Conservation (phyloP, 1,284 basidiomycete genomes). For the Ganoderma boninense region DNA sequence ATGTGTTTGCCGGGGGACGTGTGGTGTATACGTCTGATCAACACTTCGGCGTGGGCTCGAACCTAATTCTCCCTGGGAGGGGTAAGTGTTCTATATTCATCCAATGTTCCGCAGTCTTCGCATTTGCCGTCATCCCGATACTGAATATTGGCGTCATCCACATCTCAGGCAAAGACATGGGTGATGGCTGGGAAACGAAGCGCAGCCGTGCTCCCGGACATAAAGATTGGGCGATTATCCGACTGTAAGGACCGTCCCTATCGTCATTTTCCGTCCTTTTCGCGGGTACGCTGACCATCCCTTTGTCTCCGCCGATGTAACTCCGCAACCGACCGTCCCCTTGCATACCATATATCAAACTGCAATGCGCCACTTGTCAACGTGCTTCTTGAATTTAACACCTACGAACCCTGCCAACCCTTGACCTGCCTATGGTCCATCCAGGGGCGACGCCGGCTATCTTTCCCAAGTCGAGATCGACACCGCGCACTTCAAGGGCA, state of each 20-base stretch:
- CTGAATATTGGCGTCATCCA: neutral
- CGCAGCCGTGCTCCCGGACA: constrained; percentile 83
- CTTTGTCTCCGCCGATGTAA: neutral
- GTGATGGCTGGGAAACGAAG: constrained; percentile 98
- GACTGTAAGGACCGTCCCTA: constrained; percentile 68
- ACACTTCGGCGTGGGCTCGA: constrained; percentile 93
- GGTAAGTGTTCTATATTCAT: constrained; percentile 47
- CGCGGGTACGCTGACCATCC: constrained; percentile 47
- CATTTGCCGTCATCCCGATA: constrained; percentile 14
- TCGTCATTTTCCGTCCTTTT: neutral
- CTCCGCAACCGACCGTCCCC: neutral
- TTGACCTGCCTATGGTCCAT: neutral
- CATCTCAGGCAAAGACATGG: constrained; percentile 80
- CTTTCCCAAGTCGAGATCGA: constrained; percentile 90
- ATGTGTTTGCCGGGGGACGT: constrained; percentile 89
- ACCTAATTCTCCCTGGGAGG: constrained; percentile 91
- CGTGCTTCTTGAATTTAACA: neutral
- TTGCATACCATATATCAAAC: constrained; percentile 36
- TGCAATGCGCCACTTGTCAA: neutral
- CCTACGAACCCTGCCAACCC: neutral
- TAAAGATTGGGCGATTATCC: constrained; percentile 92
- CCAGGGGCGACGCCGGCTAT: constrained; percentile 55
- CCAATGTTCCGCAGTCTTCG: constrained; percentile 18
- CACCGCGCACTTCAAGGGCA: constrained; percentile 96
- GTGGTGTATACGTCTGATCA: constrained; percentile 88